Base-by-base conservation (phyloP, 2,329 filamentous ascomycete genomes). In the Helotiales sp. region DNA sequence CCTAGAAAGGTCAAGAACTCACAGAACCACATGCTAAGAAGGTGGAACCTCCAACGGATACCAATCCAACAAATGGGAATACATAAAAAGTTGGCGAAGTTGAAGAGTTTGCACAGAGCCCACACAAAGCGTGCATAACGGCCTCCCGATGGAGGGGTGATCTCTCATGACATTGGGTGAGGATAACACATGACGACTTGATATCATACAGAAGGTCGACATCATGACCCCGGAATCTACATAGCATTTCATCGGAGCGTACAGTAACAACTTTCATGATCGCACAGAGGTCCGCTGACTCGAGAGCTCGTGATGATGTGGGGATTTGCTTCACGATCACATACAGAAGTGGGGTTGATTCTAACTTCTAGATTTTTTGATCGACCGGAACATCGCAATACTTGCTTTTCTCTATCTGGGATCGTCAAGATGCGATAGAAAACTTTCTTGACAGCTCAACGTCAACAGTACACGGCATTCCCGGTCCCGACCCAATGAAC, bases 91-190 rank as follows among this genome's bases (percentile, higher is more conserved):
- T 36, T 33, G 34, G 33, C 30, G 38, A 25, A 15, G 5, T 8
- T 52, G 48, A 27, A 52, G 30, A 53, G 22, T 49, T 47, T 57
- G 50, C 40, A 52, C 58, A 53, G 40, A 47, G 47, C 52, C 42
- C 53, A 44, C 48, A 52, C 24, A 52, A 55, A 31, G 9, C 22
- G 34, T 55, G 31, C 44, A 55, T 38, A 15, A 25, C 34, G 29
- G 13, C 40, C 44, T 17, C 22, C 38, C 53, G 36, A 53, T 29
- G 57, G 52, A 55, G 52, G 47, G 52, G 38, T 38, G 22, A 22
- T 30, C 25, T 48, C 9, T 22, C 17, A 31, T 22, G 13, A 17
- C 9, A 55, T 52, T 55, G 47, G 57, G 7, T 31, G 9, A 42
- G 6, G 25, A 24, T n/a, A n/a, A n/a, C n/a, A n/a, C 15, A 10